Percentiles rank a stretch among this genome's conserved stretches.
Conservation (phyloP, 2,329 filamentous ascomycete genomes). For the Talaromyces amestolkiae region DNA sequence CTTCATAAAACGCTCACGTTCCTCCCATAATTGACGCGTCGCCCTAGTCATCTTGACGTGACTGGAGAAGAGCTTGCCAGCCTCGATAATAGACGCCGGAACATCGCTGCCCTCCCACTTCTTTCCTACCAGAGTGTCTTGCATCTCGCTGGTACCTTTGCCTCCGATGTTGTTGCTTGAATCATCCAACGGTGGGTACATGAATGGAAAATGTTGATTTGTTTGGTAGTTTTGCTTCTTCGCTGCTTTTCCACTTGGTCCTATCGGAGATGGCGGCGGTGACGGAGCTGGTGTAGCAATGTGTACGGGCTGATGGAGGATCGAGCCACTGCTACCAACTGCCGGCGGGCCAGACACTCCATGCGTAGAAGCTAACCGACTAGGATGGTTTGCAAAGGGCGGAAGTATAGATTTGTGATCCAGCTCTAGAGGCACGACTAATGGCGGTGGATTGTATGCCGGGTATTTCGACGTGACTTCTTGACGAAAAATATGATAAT, state of each 20-base stretch:
- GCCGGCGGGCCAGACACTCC: constrained; percentile 60
- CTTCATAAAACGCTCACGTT: constrained; percentile 84
- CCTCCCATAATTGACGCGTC: constrained; percentile 91
- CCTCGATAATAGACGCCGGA: constrained; percentile 90
- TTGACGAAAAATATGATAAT: constrained; percentile 94
- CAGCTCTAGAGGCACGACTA: constrained; percentile 77
- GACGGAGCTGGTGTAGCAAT: constrained; percentile 98
- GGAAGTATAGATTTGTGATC: constrained; percentile 90
- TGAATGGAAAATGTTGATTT: constrained; percentile 96
- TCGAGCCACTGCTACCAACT: constrained; percentile 60
- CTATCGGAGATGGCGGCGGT: constrained; percentile 86
- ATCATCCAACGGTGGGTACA: constrained; percentile 89
- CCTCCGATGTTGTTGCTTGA: constrained; percentile 87
- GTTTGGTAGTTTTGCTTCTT: constrained; percentile 99
- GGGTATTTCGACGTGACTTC: constrained; percentile 98
- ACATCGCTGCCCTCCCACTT: constrained; percentile 92
- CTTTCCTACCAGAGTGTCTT: constrained; percentile 75
- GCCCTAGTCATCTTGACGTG: constrained; percentile 88
- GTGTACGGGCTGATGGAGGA: constrained; percentile 92
- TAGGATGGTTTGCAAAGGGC: constrained; percentile 72
- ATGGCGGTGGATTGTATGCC: constrained; percentile 85
- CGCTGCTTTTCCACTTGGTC: constrained; percentile 77
- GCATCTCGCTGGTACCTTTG: constrained; percentile 76
- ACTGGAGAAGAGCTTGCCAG: constrained; percentile 84
- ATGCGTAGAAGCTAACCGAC: constrained; percentile 58